Evolutionary conservation across 2,329 filamentous ascomycete species (phyloP), one percentile per base, ranked within the genome.

Genomic region (Rutstroemia sp.): DNA sequence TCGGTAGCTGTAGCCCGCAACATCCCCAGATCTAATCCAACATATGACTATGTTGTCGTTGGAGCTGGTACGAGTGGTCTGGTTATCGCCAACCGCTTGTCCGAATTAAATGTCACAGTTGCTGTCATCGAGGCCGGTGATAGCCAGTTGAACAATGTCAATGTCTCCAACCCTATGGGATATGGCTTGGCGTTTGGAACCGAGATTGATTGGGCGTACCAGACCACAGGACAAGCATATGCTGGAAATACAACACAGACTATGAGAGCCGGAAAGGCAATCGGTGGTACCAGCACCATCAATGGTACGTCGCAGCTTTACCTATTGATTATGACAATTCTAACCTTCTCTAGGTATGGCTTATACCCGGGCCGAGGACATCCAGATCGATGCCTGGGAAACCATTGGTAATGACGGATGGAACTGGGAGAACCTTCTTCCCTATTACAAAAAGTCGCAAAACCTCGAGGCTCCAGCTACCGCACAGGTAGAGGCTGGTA

Each of bases 281-380:
- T 76, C 2, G 72, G 72, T 45, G 75, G 73, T 5, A 73, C 72
- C 3, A 73, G 70, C 16, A 65, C 68, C 9, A 74, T 76, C 53
- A 76, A 76, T 62, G 59, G 58, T 58, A 54, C 69, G 17, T 67
- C 69, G 61, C 21, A 64, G 66, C 42, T 55, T 62, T 1, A 60
- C 71, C 1, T 65, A 68, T 5, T 68, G 3, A 5, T 19, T 50
- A 4, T 14, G 19, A 37, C 16, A 17, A 19, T 17, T 42, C 37
- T 44, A 50, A 55, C 16, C 39, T 25, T 46, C 50, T 9, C 2
- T 34, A 73, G 71, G 71, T 34, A 71, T 70, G 68, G 65, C 68
- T 0, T 73, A 73, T 54, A 67, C 66, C 5, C 69, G 72, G 9
- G 67, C 70, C 4, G 65, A 72, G 39, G 61, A 61, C 5, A 61